phyloP scores from a whole-genome alignment of 2,329 filamentous ascomycete species.

The Thelonectria discophora region DNA sequence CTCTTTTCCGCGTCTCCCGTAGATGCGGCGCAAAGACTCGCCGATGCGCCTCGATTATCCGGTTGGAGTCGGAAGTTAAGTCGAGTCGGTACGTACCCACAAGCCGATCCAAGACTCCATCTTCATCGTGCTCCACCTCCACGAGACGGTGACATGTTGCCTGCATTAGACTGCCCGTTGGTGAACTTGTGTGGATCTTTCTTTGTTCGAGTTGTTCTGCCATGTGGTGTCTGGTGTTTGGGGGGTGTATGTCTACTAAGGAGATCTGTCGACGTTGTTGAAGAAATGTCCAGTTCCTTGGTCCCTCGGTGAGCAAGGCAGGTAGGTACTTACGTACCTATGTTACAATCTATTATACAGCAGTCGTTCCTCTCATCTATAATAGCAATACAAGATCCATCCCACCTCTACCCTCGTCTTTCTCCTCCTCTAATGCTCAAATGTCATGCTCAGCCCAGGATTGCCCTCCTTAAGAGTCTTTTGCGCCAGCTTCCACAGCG shows the following conservation, averaged over 20 bases:
- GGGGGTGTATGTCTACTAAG: too few relatives aligned
- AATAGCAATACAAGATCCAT: too few relatives aligned
- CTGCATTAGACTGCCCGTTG: conserved; percentile 8
- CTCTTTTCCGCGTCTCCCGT: too few relatives aligned
- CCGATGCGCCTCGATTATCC: conserved; percentile 15
- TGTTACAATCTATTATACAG: too few relatives aligned
- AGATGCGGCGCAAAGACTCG: conserved; percentile 26
- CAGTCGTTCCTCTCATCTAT: too few relatives aligned
- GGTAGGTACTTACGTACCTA: too few relatives aligned
- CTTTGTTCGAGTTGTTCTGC: too few relatives aligned
- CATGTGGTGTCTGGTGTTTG: too few relatives aligned
- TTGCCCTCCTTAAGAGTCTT: conserved; percentile 44
- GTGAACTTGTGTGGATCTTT: background rate
- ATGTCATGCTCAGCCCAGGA: conserved; percentile 45
- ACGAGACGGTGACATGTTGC: background rate
- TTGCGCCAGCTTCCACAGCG: conserved; percentile 40
- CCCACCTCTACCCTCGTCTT: background rate
- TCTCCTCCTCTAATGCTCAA: conserved; percentile 34
- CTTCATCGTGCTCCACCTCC: conserved; percentile 1
- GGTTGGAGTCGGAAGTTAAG: conserved; percentile 26
- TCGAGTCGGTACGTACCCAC: background rate
- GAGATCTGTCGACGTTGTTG: too few relatives aligned
- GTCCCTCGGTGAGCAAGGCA: too few relatives aligned
- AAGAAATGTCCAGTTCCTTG: too few relatives aligned
- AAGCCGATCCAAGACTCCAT: background rate